Evolutionary conservation across 1,284 basidiomycete genomes (phyloP).

Genomic region (Boletellus deceptivus): DNA sequence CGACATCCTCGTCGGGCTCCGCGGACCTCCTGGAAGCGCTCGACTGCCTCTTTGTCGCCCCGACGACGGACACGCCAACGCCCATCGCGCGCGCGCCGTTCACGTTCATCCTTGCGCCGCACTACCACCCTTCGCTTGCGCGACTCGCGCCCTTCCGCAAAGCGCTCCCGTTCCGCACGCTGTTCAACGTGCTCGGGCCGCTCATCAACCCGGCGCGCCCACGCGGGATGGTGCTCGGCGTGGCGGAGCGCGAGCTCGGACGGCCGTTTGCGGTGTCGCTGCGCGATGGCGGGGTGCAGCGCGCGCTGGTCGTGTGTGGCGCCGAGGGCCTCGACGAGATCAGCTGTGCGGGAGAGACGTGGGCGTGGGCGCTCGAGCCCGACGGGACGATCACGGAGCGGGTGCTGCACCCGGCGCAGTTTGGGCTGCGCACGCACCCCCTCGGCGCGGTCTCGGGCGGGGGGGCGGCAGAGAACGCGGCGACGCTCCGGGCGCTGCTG

Average conservation of each 20-base stretch:
- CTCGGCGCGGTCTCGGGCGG: slow-evolving; percentile 72
- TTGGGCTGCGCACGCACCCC: slow-evolving; percentile 73
- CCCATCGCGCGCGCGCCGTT: slow-evolving; percentile 71
- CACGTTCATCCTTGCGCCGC: slow-evolving; percentile 90
- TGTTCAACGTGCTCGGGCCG: slow-evolving; percentile 96
- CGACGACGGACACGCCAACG: slow-evolving; percentile 53
- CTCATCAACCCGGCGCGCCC: slow-evolving; percentile 92
- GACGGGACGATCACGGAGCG: slow-evolving; percentile 53
- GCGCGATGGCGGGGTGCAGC: slow-evolving; percentile 63
- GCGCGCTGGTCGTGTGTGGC: slow-evolving; percentile 93
- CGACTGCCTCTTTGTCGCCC: slow-evolving; percentile 76
- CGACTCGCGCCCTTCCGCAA: slow-evolving; percentile 85
- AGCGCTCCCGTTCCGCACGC: slow-evolving; percentile 89
- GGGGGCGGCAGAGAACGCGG: slow-evolving; percentile 72
- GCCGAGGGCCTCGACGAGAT: slow-evolving; percentile 94
- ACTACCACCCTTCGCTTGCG: slow-evolving; percentile 89
- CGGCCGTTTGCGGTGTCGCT: slow-evolving; percentile 81
- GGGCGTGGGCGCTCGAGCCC: slow-evolving; percentile 60
- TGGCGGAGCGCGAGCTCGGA: slow-evolving; percentile 85
- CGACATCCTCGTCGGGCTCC: slow-evolving; percentile 92
- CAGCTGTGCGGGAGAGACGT: slow-evolving; percentile 87
- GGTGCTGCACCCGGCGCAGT: slow-evolving; percentile 57
- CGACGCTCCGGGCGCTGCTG: slow-evolving; percentile 58
- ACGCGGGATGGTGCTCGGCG: slow-evolving; percentile 85
- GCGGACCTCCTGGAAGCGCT: slow-evolving; percentile 90